Conservation (phyloP, 1,284 basidiomycete species). For the Trichosporon ovoides region DNA sequence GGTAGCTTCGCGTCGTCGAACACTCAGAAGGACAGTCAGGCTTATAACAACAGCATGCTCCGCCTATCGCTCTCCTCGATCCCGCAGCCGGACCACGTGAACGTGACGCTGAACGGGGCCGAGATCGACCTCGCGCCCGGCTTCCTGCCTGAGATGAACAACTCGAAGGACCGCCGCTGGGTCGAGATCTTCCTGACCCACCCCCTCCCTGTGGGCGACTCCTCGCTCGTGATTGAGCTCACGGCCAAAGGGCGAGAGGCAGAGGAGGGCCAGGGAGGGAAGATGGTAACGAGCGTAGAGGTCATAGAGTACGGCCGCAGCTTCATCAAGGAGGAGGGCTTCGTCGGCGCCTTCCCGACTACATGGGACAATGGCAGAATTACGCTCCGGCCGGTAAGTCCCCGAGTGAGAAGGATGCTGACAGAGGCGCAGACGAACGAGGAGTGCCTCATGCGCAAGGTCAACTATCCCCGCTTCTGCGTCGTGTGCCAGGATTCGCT, state of each 20-base stretch:
- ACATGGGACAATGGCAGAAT: conserved; percentile 43
- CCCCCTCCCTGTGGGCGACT: conserved; percentile 52
- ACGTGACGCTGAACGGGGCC: conserved; percentile 58
- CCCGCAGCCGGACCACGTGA: conserved; percentile 57
- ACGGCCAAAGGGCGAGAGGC: conserved; percentile 55
- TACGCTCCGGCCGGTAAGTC: conserved; percentile 40
- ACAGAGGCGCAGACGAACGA: conserved; percentile 58
- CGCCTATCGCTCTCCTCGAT: conserved; percentile 71
- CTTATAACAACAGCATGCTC: conserved; percentile 60
- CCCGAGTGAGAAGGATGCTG: background rate
- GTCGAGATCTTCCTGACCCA: conserved; percentile 31
- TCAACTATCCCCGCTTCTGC: conserved; percentile 59
- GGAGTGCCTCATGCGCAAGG: conserved; percentile 74
- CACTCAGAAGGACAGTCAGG: background rate
- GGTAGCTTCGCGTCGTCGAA: background rate
- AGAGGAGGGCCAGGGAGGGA: conserved; percentile 54
- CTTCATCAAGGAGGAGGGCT: conserved; percentile 58
- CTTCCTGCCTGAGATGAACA: conserved; percentile 31
- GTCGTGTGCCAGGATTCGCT: conserved; percentile 67
- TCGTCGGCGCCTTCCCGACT: conserved; percentile 71
- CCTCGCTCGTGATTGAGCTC: conserved; percentile 57
- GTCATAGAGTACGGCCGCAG: conserved; percentile 67
- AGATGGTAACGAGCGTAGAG: conserved; percentile 64
- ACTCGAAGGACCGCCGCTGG: conserved; percentile 45
- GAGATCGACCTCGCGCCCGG: conserved; percentile 30